These are phyloP conservation scores for Nothophoma quercina DNA, from an alignment of 2,329 filamentous ascomycete species.

Conservation along the genomic window DNA sequence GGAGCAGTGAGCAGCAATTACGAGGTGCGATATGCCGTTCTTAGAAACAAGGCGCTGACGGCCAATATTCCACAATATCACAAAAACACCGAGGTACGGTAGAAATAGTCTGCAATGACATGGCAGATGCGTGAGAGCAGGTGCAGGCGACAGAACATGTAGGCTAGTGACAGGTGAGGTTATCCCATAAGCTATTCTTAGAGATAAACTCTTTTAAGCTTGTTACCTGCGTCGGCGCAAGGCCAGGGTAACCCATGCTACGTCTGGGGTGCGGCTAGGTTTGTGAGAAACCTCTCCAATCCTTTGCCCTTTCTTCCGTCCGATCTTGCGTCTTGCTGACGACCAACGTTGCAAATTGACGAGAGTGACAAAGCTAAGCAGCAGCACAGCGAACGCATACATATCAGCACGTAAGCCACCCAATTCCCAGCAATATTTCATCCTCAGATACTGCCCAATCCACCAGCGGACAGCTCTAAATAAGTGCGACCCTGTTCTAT, in stretches of 20 bases:
- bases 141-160: conserved; percentile 39
- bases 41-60: conserved; percentile 23
- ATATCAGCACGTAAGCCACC: conserved; percentile 15
- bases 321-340: conserved; percentile 7
- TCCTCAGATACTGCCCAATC: conserved; percentile 13
- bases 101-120: conserved; percentile 28
- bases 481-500: conserved; percentile 29
- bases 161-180: conserved; percentile 18
- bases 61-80: conserved; percentile 20
- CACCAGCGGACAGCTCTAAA: conserved; percentile 32
- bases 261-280: conserved; percentile 31
- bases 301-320: conserved; percentile 8
- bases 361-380: conserved; percentile 3
- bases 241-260: conserved; percentile 17
- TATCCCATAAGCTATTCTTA: conserved; percentile 38
- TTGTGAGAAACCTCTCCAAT: conserved; percentile 27
- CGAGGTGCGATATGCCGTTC: conserved; percentile 36
- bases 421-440: neutral
- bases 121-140: conserved; percentile 32
- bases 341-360: neutral
- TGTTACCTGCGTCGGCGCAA: conserved; percentile 18
- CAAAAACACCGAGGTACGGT: conserved; percentile 28
- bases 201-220: conserved; percentile 43
- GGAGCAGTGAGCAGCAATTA: conserved; percentile 33
- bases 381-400: conserved; percentile 1